Percentiles rank a stretch among this genome's conserved stretches.
phyloP scores from a whole-genome alignment of 2,329 filamentous ascomycete species.

The Colletotrichum aenigma region DNA sequence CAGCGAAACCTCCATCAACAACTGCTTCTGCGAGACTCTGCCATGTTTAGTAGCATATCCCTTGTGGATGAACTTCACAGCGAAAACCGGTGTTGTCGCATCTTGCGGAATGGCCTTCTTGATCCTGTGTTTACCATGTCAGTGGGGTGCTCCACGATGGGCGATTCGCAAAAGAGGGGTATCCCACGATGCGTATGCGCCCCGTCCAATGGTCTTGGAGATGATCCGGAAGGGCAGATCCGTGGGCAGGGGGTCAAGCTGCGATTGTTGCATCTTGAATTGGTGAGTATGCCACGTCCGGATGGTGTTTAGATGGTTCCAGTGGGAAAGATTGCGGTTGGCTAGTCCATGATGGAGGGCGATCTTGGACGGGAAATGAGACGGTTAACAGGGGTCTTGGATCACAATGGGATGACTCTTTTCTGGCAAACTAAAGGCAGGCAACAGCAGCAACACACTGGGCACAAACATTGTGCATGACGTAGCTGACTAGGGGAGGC shows the following conservation, averaged over 20 bases:
- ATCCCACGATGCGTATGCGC: constrained; percentile 91
- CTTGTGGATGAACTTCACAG: constrained; percentile 99
- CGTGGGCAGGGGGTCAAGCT: constrained; percentile 82
- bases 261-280: constrained; percentile 70
- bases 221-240: constrained; percentile 93
- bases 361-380: constrained; percentile 7
- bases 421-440: not conserved
- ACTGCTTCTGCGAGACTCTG: constrained; percentile 85
- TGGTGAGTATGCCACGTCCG: not conserved
- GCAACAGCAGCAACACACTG: not conserved
- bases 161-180: not conserved
- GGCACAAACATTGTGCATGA: not conserved
- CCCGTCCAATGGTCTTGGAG: constrained; percentile 94
- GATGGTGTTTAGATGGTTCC: not conserved
- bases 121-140: constrained; percentile 60
- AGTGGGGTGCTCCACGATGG: constrained; percentile 1
- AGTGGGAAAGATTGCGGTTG: not conserved
- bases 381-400: not conserved
- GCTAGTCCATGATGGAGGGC: constrained; percentile 1
- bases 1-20: constrained; percentile 88
- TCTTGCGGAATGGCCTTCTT: constrained; percentile 88
- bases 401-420: constrained; percentile 10
- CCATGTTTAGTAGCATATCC: constrained; percentile 90
- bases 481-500: not conserved
- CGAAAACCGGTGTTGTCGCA: constrained; percentile 77